Conservation (phyloP, 805 yeast species). For the Saturnispora besseyi region DNA sequence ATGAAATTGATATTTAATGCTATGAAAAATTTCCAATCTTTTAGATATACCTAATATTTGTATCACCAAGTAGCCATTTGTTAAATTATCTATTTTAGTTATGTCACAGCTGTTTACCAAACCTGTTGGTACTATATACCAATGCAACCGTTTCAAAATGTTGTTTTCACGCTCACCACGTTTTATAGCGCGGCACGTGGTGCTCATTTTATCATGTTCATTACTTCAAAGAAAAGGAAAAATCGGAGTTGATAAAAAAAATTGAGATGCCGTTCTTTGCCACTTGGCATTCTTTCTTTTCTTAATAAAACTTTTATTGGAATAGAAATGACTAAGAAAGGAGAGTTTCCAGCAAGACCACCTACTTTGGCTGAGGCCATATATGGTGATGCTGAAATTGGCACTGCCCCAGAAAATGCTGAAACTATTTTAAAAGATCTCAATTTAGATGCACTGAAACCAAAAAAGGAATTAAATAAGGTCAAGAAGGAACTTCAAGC, state of each 20-base stretch:
- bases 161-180: neutral
- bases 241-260: neutral
- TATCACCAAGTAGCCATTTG: too few relatives aligned
- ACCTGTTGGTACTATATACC: neutral
- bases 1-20: too few relatives aligned
- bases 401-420: slow-evolving; percentile 9
- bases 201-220: neutral
- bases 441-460: slow-evolving; percentile 5
- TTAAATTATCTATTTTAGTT: too few relatives aligned
- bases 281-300: neutral
- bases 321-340: slow-evolving; percentile 9
- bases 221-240: neutral
- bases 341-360: slow-evolving; percentile 15
- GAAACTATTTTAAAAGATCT: slow-evolving; percentile 8
- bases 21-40: too few relatives aligned
- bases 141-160: neutral
- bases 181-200: slow-evolving; percentile 1
- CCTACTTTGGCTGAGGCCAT: slow-evolving; percentile 14
- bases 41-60: too few relatives aligned
- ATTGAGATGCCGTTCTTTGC: neutral
- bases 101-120: too few relatives aligned
- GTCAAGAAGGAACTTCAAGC: neutral
- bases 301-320: neutral
- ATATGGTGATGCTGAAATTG: slow-evolving; percentile 9
- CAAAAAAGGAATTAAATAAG: neutral